A percentile compares a stretch with the other conserved stretches of the same genome.
These are phyloP conservation scores for Aspergillus cavernicola DNA, from an alignment of 495 filamentous ascomycete species.

Conservation along the genomic window DNA sequence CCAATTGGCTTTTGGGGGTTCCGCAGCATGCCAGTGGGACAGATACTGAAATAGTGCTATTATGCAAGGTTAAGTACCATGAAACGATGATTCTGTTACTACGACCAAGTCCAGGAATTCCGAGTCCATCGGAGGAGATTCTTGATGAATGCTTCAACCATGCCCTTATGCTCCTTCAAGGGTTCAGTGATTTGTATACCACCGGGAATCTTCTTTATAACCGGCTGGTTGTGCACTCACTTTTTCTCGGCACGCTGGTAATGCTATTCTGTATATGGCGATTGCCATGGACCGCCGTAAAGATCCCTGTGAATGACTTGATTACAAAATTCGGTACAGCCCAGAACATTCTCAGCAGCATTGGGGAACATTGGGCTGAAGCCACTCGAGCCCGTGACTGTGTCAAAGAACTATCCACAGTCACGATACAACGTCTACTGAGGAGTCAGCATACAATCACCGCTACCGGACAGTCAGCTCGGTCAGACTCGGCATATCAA, in stretches of 20 bases:
- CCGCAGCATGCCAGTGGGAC: conserved; percentile 16
- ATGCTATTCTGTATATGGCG: conserved; percentile 43
- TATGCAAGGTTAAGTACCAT: conserved; percentile 39
- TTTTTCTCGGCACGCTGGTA: conserved; percentile 38
- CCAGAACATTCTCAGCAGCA: conserved; percentile 42
- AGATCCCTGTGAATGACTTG: conserved; percentile 36
- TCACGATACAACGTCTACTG: conserved; percentile 36
- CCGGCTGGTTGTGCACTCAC: conserved; percentile 38
- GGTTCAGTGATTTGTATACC: conserved; percentile 33
- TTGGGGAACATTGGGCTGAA: conserved; percentile 45
- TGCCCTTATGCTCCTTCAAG: conserved; percentile 30
- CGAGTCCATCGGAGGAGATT: conserved; percentile 33
- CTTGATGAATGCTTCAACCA: conserved; percentile 36
- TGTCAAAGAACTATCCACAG: conserved; percentile 36
- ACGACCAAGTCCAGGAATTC: conserved; percentile 41
- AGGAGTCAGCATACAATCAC: conserved; percentile 7
- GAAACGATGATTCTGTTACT: conserved; percentile 42
- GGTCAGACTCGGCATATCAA: not conserved
- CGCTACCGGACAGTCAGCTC: conserved; percentile 12
- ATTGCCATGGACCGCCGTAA: conserved; percentile 29
- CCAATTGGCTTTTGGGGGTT: conserved; percentile 30
- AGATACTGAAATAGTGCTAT: conserved; percentile 21
- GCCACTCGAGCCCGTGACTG: conserved; percentile 42
- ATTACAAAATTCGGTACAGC: conserved; percentile 33
- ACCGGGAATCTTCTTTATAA: conserved; percentile 35